A percentile compares a stretch with the other conserved stretches of the same genome.
These are phyloP conservation scores for Amauroascus verrucosus DNA, from an alignment of 2,329 filamentous ascomycete genomes.

Conservation along the genomic window DNA sequence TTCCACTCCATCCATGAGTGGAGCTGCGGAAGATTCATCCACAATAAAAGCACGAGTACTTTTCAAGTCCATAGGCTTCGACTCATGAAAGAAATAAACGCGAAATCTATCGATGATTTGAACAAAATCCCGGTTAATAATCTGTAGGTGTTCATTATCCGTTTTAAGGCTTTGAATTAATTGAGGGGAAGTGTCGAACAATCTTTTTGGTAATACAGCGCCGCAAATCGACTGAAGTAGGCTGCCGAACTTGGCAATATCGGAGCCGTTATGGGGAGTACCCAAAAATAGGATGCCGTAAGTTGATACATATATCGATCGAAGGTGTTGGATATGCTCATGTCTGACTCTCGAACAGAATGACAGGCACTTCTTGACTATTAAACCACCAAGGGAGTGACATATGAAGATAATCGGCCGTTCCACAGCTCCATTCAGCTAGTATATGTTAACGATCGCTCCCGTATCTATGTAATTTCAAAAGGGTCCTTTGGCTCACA, in stretches of 20 bases:
- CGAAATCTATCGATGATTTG: slow-evolving; percentile 61
- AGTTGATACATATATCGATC: slow-evolving; percentile 62
- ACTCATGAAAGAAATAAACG: slow-evolving; percentile 69
- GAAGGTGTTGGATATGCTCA: slow-evolving; percentile 52
- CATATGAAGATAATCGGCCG: slow-evolving; percentile 67
- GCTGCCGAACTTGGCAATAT: slow-evolving; percentile 56
- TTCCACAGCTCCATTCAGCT: slow-evolving; percentile 40
- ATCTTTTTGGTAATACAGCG: slow-evolving; percentile 52
- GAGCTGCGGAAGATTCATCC: slow-evolving; percentile 58
- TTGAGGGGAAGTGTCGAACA: slow-evolving; percentile 58
- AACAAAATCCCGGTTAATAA: slow-evolving; percentile 63
- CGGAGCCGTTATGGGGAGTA: slow-evolving; percentile 63
- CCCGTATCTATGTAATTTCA: neutral
- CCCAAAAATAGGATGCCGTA: slow-evolving; percentile 68
- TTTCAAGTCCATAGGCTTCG: slow-evolving; percentile 58
- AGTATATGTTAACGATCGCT: slow-evolving; percentile 5
- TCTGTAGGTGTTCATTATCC: slow-evolving; percentile 63
- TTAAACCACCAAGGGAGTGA: slow-evolving; percentile 62
- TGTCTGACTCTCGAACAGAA: slow-evolving; percentile 54
- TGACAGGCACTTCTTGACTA: slow-evolving; percentile 60
- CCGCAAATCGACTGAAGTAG: slow-evolving; percentile 59
- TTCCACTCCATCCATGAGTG: slow-evolving; percentile 57
- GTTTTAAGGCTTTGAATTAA: slow-evolving; percentile 60
- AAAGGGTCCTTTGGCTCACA: slow-evolving; percentile 22
- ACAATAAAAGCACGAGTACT: slow-evolving; percentile 56